Percentiles rank a stretch among this genome's conserved stretches.
These are phyloP conservation scores for Pelargonium citronellum DNA, from an alignment of 441 rosid species.

Conservation along the genomic window DNA sequence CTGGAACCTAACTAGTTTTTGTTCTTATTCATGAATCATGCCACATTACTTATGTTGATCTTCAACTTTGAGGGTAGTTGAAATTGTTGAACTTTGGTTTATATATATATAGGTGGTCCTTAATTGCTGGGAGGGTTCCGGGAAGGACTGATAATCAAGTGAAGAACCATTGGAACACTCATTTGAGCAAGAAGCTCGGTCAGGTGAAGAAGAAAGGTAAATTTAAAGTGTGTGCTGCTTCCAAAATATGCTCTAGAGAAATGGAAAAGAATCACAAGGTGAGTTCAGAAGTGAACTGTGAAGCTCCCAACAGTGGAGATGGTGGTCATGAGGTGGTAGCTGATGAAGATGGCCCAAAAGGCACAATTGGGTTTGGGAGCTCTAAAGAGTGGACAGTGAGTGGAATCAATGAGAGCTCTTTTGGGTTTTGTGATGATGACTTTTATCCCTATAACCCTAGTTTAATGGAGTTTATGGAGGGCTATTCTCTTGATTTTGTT, in stretches of 20 bases:
- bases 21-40: too few species aligned
- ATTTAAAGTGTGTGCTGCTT: background rate
- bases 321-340: background rate
- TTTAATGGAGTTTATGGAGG: slow-evolving; percentile 19
- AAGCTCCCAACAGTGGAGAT: background rate
- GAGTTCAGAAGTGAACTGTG: background rate
- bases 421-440: slow-evolving; percentile 21
- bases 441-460: slow-evolving; percentile 14
- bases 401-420: slow-evolving; percentile 12
- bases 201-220: slow-evolving; percentile 15
- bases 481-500: slow-evolving; percentile 21
- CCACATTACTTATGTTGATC: background rate
- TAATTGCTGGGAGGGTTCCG: slow-evolving; percentile 54
- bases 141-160: slow-evolving; percentile 68
- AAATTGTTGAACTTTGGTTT: too few species aligned
- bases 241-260: background rate
- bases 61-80: background rate
- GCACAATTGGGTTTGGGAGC: background rate
- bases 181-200: slow-evolving; percentile 25
- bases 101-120: slow-evolving; percentile 46
- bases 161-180: slow-evolving; percentile 66
- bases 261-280: background rate
- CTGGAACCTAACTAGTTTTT: too few species aligned
- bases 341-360: background rate
- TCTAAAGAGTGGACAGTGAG: background rate